Conservation (phyloP, 2,329 filamentous ascomycete genomes). For the Chalaropsis ovoidea region DNA sequence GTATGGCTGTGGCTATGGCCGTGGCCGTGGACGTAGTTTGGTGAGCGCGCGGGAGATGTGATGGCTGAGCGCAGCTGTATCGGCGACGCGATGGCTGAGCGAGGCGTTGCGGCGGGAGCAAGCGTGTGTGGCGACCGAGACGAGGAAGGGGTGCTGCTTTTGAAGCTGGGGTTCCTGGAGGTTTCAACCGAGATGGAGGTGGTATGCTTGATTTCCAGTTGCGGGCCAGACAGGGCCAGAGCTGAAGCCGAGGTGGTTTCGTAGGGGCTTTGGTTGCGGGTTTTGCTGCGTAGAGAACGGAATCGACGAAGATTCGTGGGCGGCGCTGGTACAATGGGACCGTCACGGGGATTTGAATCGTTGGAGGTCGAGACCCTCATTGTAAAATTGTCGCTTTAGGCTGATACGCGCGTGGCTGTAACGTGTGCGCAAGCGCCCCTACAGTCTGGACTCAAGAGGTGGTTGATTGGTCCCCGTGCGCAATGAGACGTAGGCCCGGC, state of each 20-base stretch:
- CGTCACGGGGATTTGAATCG: neutral
- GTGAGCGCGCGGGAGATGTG: neutral
- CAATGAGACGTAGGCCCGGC: constrained; percentile 5
- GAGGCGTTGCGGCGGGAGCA: neutral
- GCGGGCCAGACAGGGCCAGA: neutral
- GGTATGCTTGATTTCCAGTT: constrained; percentile 23
- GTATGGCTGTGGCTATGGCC: neutral
- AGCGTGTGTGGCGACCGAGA: neutral
- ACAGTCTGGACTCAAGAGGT: neutral
- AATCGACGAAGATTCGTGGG: constrained; percentile 16
- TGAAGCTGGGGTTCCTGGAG: neutral
- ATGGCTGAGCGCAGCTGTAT: neutral
- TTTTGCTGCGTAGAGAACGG: constrained; percentile 17
- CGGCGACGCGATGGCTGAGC: neutral
- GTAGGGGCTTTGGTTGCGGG: constrained; percentile 8
- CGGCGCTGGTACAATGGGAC: constrained; percentile 8
- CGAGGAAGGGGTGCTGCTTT: neutral
- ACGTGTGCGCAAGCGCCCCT: neutral
- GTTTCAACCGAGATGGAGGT: constrained; percentile 19
- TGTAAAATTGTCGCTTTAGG: neutral
- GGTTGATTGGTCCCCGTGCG: constrained; percentile 5
- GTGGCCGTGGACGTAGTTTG: constrained; percentile 7
- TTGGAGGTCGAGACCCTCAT: constrained; percentile 8
- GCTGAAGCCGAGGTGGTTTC: constrained; percentile 14
- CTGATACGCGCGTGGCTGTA: neutral